Percentiles rank a stretch among this genome's conserved stretches.
Evolutionary conservation across 73 alveolate species (phyloP).

Genomic region (Paramecium pentaurelia): DNA sequence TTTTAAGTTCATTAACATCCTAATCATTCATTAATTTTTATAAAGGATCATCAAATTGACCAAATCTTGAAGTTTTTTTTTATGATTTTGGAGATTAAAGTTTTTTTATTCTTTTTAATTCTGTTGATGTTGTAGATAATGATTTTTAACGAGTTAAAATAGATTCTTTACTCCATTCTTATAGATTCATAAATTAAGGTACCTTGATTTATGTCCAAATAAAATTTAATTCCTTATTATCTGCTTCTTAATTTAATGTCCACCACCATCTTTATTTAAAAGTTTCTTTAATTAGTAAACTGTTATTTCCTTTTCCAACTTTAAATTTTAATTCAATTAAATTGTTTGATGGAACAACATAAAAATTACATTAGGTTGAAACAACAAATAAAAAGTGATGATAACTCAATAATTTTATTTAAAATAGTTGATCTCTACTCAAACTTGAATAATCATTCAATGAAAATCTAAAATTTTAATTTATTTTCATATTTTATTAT

Average conservation of each 20-base stretch:
- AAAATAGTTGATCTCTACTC: not conserved
- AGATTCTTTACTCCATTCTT: not conserved
- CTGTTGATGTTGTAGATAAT: not conserved
- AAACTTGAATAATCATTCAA: not conserved
- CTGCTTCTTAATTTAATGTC: not conserved
- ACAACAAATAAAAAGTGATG: constrained; percentile 11
- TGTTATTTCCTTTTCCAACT: constrained; percentile 34
- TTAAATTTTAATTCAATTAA: not conserved
- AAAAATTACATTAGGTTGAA: not conserved
- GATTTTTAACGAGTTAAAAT: not conserved
- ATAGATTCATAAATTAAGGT: not conserved
- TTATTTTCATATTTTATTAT: not conserved
- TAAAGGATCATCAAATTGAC: constrained; percentile 17
- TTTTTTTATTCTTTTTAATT: not conserved
- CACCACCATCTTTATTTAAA: constrained; percentile 50
- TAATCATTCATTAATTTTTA: not conserved
- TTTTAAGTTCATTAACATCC: not conserved
- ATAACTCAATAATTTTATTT: not conserved
- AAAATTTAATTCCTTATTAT: not conserved
- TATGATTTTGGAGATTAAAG: not conserved
- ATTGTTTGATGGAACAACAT: not conserved
- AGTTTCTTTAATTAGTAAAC: not conserved
- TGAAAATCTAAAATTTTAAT: constrained; percentile 12
- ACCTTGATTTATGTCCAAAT: constrained; percentile 43
- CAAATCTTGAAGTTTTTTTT: not conserved